Conservation (phyloP, 2,329 filamentous ascomycete species). For the Ophiostoma angusticollis region DNA sequence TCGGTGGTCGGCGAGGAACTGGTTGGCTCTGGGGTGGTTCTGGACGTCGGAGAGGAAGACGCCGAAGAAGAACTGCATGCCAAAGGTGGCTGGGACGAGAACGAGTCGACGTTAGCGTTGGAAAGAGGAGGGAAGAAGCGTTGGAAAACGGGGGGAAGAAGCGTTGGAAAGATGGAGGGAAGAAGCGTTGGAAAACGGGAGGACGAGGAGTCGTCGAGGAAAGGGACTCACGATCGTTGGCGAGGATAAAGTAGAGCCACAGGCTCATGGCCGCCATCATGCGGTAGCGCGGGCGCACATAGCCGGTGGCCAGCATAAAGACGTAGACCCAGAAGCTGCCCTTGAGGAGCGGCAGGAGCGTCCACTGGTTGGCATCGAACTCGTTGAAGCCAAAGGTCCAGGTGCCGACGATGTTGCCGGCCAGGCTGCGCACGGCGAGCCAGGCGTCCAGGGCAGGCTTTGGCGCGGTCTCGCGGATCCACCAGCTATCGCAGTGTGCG, state of each 20-base stretch:
- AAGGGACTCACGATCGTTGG: conserved; percentile 20
- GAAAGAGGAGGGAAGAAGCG: not conserved
- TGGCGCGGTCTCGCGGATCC: conserved; percentile 40
- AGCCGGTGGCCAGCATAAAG: conserved; percentile 36
- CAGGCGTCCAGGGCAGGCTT: conserved; percentile 25
- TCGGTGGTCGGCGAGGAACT: conserved; percentile 33
- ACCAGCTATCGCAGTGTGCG: conserved; percentile 45
- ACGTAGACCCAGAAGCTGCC: conserved; percentile 43
- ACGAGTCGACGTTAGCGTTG: conserved; percentile 7
- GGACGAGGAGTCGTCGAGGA: too few relatives aligned
- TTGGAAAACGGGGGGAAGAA: not conserved
- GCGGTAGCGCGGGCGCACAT: conserved; percentile 35
- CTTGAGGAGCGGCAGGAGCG: conserved; percentile 39
- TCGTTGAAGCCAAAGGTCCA: conserved; percentile 38
- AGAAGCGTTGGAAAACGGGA: too few relatives aligned
- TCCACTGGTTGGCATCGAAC: conserved; percentile 49
- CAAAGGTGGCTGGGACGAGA: conserved; percentile 28
- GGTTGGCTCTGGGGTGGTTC: conserved; percentile 34
- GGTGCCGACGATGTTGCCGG: conserved; percentile 33
- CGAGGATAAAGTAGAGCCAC: conserved; percentile 37
- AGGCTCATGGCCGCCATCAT: conserved; percentile 33
- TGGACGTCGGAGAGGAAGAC: conserved; percentile 49
- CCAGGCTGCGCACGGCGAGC: conserved; percentile 29
- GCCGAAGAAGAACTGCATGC: conserved; percentile 49
- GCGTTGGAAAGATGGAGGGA: not conserved